These are phyloP conservation scores for Ampelocalamus luodianensis DNA, from an alignment of 176 grass and related monocot genomes.

Conservation along the genomic window DNA sequence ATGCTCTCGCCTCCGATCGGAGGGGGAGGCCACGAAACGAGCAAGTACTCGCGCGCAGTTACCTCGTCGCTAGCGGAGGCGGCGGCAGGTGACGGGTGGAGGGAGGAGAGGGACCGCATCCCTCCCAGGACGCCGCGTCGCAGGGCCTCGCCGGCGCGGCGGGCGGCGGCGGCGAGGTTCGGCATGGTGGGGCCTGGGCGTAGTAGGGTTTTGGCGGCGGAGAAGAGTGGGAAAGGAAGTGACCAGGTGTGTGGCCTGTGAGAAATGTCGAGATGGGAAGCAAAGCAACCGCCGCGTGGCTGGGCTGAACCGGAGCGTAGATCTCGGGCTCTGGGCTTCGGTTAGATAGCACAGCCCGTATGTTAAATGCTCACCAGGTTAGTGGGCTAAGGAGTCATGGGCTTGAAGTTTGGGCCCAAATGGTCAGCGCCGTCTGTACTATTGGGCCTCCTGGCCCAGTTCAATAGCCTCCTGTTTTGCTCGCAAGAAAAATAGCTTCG, in stretches of 20 bases:
- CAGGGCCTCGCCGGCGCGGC: constrained; percentile 46
- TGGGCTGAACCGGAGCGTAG: neutral
- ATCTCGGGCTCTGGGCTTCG: neutral
- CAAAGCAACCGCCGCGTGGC: constrained; percentile 11
- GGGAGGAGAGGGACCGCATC: constrained; percentile 9
- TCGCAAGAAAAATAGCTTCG: no score
- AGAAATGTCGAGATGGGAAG: constrained; percentile 21
- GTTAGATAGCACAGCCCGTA: neutral
- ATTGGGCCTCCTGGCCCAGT: no score
- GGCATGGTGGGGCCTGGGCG: constrained; percentile 37
- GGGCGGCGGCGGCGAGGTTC: constrained; percentile 40
- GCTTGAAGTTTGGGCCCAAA: no score
- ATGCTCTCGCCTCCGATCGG: constrained; percentile 13
- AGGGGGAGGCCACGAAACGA: neutral
- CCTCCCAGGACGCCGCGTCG: constrained; percentile 7
- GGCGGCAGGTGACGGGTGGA: constrained; percentile 16
- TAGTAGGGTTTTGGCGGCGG: constrained; percentile 46
- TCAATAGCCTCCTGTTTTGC: no score
- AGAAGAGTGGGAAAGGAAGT: constrained; percentile 11
- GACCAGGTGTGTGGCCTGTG: constrained; percentile 15
- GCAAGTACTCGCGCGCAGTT: neutral
- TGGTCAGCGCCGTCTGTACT: no score
- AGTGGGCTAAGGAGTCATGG: no score
- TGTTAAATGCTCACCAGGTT: neutral
- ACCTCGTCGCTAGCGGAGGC: constrained; percentile 59